phyloP scores from a whole-genome alignment of 139 green algal genomes.

The Chlamydomonas urium region DNA sequence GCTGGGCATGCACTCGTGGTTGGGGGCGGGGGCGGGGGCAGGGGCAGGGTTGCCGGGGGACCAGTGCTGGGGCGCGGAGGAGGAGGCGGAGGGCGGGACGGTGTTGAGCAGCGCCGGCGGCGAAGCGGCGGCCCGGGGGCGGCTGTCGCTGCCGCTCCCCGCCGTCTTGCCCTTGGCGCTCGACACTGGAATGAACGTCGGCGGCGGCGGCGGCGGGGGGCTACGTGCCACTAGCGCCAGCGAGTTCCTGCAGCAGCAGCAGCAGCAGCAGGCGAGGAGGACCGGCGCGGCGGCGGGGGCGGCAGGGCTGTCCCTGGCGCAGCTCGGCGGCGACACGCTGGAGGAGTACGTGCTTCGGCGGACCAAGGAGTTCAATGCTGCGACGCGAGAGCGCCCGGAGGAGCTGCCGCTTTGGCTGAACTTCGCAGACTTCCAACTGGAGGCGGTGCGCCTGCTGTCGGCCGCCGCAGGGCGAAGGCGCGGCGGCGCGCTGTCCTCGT shows the following conservation, averaged over 20 bases:
- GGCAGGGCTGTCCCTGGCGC: no score
- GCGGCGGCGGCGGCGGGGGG: no score
- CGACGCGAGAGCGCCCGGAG: conserved; percentile 52
- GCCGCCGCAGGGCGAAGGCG: not conserved
- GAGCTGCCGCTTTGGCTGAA: conserved; percentile 72
- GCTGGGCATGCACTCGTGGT: not conserved
- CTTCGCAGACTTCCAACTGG: conserved; percentile 78
- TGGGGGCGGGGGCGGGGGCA: no score
- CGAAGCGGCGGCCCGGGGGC: not conserved
- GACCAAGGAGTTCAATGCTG: conserved; percentile 72
- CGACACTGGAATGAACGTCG: not conserved
- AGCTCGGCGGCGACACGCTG: conserved; percentile 40
- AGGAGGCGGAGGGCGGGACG: no score
- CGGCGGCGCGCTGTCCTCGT: conserved; percentile 60
- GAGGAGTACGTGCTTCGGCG: conserved; percentile 54
- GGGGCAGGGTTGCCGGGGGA: no score
- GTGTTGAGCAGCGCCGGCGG: not conserved
- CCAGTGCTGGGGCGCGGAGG: no score
- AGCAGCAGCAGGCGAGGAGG: no score
- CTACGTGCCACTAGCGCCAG: no score
- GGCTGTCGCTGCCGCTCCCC: conserved; percentile 29
- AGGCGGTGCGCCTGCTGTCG: conserved; percentile 46
- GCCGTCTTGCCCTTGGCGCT: conserved; percentile 32
- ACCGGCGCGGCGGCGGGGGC: no score
- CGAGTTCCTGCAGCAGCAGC: no score